Base-by-base conservation (phyloP, 805 yeast species). In the Saccharomycopsis fermentans region DNA sequence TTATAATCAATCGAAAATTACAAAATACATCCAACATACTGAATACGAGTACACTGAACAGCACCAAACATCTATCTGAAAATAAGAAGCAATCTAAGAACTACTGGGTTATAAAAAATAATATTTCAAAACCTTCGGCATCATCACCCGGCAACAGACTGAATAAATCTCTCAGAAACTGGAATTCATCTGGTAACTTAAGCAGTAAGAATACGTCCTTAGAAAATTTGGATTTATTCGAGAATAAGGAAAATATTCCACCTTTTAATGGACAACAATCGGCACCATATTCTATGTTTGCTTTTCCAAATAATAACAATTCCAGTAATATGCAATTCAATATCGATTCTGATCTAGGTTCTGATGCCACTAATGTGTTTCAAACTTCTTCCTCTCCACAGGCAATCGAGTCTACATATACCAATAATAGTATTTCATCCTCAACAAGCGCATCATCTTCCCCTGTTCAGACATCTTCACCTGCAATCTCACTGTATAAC, bases 71-170 rank as follows among this genome's bases (percentile, higher is more conserved):
- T 12, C 24, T 6, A 34, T 24, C 26, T 16, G 39, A 14, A 21
- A 43, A 21, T 21, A 50, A 36, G 32, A 58, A 37, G 24, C 53
- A 35, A 12, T n/a, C 32, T 8, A 27, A 24, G 19, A 54, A 56
- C 21, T 57, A 59, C 17, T 59, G 62, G 62, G 50, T 50, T 26
- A 55, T 59, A 14, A 35, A 51, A 34, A 54, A 59, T n/a, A 56
- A 48, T 35, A 17, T 32, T 24, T 40, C 37, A 4, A 39, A 43
- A 21, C 12, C 29, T 19, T 43, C n/a, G 24, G 12, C 29, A 21
- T 21, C 29, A 12, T 5, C 29, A 11, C 14, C 14, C n/a, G n/a
- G n/a, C n/a, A 43, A 21, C 11, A 21, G 6, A 2, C 6, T 17
- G 8, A 29, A n/a, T 24, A 43, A 43, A 43, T 9, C 17, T 21